Conservation (phyloP, 2,329 filamentous ascomycete species). For the Aschersonia sp. region DNA sequence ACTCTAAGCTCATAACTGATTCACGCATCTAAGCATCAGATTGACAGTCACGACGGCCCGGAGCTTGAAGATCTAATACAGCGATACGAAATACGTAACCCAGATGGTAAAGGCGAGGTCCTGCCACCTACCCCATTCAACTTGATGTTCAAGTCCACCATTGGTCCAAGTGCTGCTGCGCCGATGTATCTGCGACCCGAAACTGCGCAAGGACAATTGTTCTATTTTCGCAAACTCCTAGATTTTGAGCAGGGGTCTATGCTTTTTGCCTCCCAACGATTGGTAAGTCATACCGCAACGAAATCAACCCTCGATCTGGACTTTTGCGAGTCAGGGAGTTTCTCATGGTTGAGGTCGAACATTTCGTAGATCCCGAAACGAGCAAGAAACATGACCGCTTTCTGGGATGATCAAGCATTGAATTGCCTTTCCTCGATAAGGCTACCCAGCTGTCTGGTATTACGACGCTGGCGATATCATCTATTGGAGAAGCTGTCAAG, state of each 20-base stretch:
- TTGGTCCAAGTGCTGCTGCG: conserved; percentile 80
- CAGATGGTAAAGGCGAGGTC: conserved; percentile 61
- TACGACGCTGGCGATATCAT: conserved; percentile 56
- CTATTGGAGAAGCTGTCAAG: conserved; percentile 76
- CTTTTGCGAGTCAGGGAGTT: conserved; percentile 92
- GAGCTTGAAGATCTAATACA: conserved; percentile 78
- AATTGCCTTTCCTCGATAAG: conserved; percentile 73
- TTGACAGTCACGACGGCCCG: conserved; percentile 86
- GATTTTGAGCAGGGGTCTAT: conserved; percentile 92
- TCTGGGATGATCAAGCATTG: conserved; percentile 58
- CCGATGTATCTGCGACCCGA: conserved; percentile 82
- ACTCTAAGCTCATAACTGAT: too few relatives aligned
- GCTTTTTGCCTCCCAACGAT: conserved; percentile 94
- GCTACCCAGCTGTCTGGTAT: conserved; percentile 77
- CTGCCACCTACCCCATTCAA: conserved; percentile 83
- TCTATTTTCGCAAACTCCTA: conserved; percentile 91
- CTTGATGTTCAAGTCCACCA: conserved; percentile 95
- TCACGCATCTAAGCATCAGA: conserved; percentile 19
- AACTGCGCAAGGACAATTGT: conserved; percentile 94
- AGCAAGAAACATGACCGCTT: conserved; percentile 93
- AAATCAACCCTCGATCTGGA: conserved; percentile 86
- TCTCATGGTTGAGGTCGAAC: conserved; percentile 97
- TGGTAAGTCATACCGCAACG: conserved; percentile 95
- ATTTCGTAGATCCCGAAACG: conserved; percentile 87
- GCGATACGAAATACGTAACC: conserved; percentile 86